Conservation (phyloP, 371 early-diverging fungal species). For the Mucor sp. region DNA sequence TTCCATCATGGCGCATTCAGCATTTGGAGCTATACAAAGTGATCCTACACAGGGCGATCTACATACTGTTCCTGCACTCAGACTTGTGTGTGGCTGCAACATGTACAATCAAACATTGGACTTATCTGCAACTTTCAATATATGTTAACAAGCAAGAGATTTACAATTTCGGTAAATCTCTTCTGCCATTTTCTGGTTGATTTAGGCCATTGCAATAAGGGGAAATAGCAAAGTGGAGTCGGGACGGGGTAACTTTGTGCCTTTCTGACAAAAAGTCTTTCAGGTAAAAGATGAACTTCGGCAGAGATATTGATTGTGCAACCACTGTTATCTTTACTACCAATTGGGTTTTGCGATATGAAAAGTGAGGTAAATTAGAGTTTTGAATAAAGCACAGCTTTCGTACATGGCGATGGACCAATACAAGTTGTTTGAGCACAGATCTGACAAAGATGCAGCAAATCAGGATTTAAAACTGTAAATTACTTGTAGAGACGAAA, state of each 20-base stretch:
- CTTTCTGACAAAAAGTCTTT: background rate
- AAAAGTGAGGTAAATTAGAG: background rate
- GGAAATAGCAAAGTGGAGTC: background rate
- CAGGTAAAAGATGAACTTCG: background rate
- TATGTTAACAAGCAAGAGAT: background rate
- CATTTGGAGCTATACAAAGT: background rate
- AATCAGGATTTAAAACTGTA: background rate
- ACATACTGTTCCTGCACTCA: too few species aligned
- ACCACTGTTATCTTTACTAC: background rate
- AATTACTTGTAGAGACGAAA: background rate
- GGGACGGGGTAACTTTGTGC: background rate
- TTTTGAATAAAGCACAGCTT: background rate
- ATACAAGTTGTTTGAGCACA: too few species aligned
- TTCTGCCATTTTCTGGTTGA: background rate
- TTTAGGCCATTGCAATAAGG: background rate
- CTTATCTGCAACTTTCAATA: too few species aligned
- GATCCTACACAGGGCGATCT: too few species aligned
- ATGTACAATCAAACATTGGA: background rate
- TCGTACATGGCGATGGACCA: too few species aligned
- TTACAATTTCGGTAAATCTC: background rate
- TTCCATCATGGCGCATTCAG: background rate
- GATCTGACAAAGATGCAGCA: background rate
- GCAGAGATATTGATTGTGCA: background rate
- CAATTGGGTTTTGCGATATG: background rate
- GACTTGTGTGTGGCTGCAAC: too few species aligned